Evolutionary conservation across 345 rosid genomes (phyloP).

Genomic region (Eucalyptus sp.): DNA sequence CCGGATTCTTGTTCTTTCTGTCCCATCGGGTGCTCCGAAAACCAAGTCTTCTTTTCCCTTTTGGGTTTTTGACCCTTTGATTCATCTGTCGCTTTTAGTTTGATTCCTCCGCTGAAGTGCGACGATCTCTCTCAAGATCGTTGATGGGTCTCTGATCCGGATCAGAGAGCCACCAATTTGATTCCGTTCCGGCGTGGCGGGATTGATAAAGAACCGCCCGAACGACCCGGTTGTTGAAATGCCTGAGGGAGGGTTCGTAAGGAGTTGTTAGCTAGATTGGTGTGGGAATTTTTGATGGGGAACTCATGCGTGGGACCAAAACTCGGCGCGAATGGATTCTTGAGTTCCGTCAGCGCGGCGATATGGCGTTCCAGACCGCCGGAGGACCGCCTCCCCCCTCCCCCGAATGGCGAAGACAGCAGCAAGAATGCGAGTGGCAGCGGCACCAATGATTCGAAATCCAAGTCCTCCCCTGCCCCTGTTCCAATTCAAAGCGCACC

Average conservation of each 20-base stretch:
- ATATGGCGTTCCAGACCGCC: slow-evolving; percentile 57
- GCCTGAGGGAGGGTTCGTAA: background rate
- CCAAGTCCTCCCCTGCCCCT: slow-evolving; percentile 1
- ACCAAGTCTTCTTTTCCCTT: background rate
- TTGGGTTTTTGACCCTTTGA: background rate
- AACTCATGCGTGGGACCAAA: slow-evolving; percentile 88
- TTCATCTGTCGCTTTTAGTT: background rate
- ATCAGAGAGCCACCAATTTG: background rate
- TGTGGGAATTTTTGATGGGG: slow-evolving; percentile 43
- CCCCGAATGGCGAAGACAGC: slow-evolving; percentile 7
- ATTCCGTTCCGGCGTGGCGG: background rate
- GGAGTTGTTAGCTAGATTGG: slow-evolving; percentile 5
- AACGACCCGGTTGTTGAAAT: background rate
- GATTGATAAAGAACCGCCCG: background rate
- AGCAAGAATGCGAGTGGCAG: slow-evolving; percentile 1
- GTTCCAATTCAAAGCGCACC: slow-evolving; percentile 37
- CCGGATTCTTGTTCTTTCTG: background rate
- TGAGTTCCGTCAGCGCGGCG: slow-evolving; percentile 71
- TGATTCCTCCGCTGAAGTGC: background rate
- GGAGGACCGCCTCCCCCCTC: slow-evolving; percentile 34
- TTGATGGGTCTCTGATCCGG: background rate
- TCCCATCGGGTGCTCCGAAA: background rate
- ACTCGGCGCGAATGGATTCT: slow-evolving; percentile 50
- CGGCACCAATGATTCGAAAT: background rate
- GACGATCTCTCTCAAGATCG: background rate